Conservation (phyloP, 306 rosid species). For the Glycine soja region DNA sequence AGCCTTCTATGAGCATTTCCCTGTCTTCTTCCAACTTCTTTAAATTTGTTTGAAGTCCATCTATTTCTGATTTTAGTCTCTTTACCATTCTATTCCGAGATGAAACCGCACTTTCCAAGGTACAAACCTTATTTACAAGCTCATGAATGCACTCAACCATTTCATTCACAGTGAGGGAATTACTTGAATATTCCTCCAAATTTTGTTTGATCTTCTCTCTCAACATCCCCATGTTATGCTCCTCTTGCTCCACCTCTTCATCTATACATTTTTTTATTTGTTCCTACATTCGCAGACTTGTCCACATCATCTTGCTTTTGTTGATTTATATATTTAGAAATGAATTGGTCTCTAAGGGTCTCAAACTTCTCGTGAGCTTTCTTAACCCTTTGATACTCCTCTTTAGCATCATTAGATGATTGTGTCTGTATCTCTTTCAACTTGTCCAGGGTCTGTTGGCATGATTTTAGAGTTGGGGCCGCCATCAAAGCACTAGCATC, state of each 20-base stretch:
- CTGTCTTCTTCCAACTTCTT: constrained; percentile 74
- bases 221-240: constrained; percentile 40
- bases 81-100: constrained; percentile 67
- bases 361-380: constrained; percentile 68
- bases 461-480: constrained; percentile 77
- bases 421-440: constrained; percentile 64
- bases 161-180: constrained; percentile 64
- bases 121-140: constrained; percentile 76
- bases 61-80: constrained; percentile 68
- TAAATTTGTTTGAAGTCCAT: constrained; percentile 61
- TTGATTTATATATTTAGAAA: constrained; percentile 45
- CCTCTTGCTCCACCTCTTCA: constrained; percentile 44
- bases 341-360: constrained; percentile 59
- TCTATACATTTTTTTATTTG: constrained; percentile 47
- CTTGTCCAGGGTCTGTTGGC: constrained; percentile 67
- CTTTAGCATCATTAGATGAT: constrained; percentile 67
- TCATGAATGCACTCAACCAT: constrained; percentile 85
- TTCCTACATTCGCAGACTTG: constrained; percentile 14
- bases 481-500: constrained; percentile 91
- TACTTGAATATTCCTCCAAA: constrained; percentile 52
- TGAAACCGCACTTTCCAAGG: constrained; percentile 69
- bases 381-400: constrained; percentile 64
- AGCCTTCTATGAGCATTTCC: constrained; percentile 62
- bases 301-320: background rate
- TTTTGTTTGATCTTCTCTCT: constrained; percentile 52